Percentiles rank a stretch among this genome's conserved stretches.
Conservation (phyloP, 306 rosid species). For the Castanospermum australe region DNA sequence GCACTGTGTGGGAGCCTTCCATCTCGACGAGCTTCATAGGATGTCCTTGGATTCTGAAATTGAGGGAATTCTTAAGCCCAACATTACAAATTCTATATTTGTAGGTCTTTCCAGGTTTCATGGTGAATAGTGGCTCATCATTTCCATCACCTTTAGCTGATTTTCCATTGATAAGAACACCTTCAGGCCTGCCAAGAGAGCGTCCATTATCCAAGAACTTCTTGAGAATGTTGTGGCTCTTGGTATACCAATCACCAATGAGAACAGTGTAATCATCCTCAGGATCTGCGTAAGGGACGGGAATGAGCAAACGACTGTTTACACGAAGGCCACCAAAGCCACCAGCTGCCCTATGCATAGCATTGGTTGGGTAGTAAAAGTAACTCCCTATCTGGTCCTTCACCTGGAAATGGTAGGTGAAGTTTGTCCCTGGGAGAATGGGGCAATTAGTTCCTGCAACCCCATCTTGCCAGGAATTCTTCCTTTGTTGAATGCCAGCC, state of each 20-base stretch:
- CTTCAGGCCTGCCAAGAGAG: constrained; percentile 58
- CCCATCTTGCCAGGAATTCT: constrained; percentile 91
- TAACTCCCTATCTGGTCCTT: constrained; percentile 89
- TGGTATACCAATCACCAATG: constrained; percentile 79
- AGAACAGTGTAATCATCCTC: constrained; percentile 85
- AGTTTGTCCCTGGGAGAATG: constrained; percentile 62
- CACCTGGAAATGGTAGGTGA: constrained; percentile 67
- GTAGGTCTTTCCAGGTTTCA: constrained; percentile 77
- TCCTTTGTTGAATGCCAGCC: constrained; percentile 77
- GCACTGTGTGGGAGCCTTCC: constrained; percentile 89
- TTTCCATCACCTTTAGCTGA: constrained; percentile 53
- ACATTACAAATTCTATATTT: constrained; percentile 76
- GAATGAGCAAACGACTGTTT: constrained; percentile 68
- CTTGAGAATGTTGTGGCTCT: constrained; percentile 54
- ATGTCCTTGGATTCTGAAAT: constrained; percentile 78
- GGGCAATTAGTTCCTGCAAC: constrained; percentile 74
- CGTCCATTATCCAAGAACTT: constrained; percentile 59
- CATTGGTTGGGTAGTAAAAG: constrained; percentile 61
- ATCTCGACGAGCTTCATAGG: constrained; percentile 64
- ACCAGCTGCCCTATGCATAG: constrained; percentile 66
- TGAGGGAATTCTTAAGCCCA: constrained; percentile 66
- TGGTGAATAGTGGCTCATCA: constrained; percentile 67
- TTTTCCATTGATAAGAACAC: constrained; percentile 72
- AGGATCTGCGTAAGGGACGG: constrained; percentile 78
- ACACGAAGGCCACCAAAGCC: constrained; percentile 72